Conservation (phyloP, 495 filamentous ascomycete genomes). For the Aspergillus avenaceus region DNA sequence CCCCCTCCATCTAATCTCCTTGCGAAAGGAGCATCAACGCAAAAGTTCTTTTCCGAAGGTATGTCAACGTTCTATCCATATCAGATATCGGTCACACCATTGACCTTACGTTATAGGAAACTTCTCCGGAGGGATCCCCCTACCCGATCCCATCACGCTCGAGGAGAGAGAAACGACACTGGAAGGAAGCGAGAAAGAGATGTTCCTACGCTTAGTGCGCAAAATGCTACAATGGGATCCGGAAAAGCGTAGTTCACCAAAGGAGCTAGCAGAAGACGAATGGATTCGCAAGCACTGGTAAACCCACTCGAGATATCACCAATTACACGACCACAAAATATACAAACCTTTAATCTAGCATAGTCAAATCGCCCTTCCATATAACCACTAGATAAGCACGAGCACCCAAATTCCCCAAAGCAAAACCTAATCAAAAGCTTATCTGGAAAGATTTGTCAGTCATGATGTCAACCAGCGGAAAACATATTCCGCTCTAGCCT, state of each 20-base stretch:
- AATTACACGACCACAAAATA: no score
- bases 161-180: slow-evolving; percentile 26
- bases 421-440: no score
- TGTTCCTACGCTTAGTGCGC: background rate
- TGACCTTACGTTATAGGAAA: slow-evolving; percentile 11
- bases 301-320: no score
- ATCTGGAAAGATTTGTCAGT: no score
- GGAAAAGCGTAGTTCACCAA: background rate
- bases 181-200: slow-evolving; percentile 2
- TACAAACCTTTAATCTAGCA: no score
- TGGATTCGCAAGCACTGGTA: slow-evolving; percentile 11
- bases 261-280: background rate
- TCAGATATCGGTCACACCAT: background rate
- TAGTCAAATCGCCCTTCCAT: no score
- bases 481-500: slow-evolving; percentile 4
- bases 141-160: slow-evolving; percentile 20
- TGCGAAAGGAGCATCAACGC: slow-evolving; percentile 16
- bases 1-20: slow-evolving; percentile 36
- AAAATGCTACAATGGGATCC: background rate
- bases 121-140: slow-evolving; percentile 4
- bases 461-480: slow-evolving; percentile 2
- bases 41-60: slow-evolving; percentile 16
- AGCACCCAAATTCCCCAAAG: no score
- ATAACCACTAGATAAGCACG: no score
- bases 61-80: background rate